Percentiles rank a stretch among this genome's conserved stretches.
Evolutionary conservation across 1,284 basidiomycete species (phyloP).

Genomic region (Papiliotrema fonsecae): DNA sequence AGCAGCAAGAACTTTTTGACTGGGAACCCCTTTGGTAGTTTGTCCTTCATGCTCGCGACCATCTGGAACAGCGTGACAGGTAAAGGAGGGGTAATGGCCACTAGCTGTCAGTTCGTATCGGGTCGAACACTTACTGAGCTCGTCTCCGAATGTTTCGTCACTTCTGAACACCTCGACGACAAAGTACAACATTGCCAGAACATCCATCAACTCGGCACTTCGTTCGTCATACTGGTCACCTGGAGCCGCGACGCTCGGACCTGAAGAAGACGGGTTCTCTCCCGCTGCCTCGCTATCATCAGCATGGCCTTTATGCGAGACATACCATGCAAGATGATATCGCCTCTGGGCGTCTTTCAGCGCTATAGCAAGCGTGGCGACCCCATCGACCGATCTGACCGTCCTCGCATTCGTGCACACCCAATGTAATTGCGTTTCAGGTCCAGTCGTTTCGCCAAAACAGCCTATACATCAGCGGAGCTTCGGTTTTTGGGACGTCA

Average conservation of each 20-base stretch:
- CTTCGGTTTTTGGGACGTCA: neutral
- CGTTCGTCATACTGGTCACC: constrained; percentile 37
- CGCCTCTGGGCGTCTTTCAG: constrained; percentile 85
- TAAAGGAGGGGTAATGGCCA: constrained; percentile 90
- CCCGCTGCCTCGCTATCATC: constrained; percentile 10
- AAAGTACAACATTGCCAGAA: constrained; percentile 89
- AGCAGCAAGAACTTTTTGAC: constrained; percentile 96
- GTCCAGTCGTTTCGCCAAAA: constrained; percentile 83
- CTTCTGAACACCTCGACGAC: constrained; percentile 86
- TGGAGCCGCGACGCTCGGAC: constrained; percentile 7
- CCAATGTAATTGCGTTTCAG: constrained; percentile 93
- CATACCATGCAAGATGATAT: constrained; percentile 53
- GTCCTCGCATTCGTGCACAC: constrained; percentile 90
- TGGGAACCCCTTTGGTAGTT: constrained; percentile 90
- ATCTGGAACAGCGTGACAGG: constrained; percentile 88
- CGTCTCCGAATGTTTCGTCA: constrained; percentile 88
- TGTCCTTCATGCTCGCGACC: constrained; percentile 84
- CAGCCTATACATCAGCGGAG: constrained; percentile 57
- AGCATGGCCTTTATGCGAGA: neutral
- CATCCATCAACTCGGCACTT: constrained; percentile 82
- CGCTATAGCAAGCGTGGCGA: constrained; percentile 77
- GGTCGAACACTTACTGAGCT: constrained; percentile 76
- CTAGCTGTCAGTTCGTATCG: constrained; percentile 50
- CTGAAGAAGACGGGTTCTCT: constrained; percentile 6
- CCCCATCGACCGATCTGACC: constrained; percentile 76